Evolutionary conservation across 2,329 filamentous ascomycete species (phyloP).

Genomic region (Trichoderma oligosporum): DNA sequence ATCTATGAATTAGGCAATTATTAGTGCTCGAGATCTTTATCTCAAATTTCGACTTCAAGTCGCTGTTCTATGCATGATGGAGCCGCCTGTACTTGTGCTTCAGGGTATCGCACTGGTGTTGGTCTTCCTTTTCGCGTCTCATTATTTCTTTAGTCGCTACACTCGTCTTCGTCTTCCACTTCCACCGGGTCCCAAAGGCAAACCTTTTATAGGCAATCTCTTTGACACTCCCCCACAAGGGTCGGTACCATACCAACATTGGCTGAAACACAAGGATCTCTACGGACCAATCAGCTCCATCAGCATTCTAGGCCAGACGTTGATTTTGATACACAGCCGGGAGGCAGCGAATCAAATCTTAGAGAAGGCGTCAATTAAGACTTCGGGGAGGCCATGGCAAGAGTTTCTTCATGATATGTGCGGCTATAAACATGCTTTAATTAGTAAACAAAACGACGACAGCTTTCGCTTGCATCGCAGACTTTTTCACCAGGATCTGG

Average conservation of each 20-base stretch:
- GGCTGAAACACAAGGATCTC: slow-evolving; percentile 32
- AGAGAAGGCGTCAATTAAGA: slow-evolving; percentile 32
- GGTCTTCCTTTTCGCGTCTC: too few relatives aligned
- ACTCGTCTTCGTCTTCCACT: too few relatives aligned
- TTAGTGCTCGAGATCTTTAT: too few relatives aligned
- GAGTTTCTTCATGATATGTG: too few relatives aligned
- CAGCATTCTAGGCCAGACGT: slow-evolving; percentile 28
- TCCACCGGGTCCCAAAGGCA: slow-evolving; percentile 30
- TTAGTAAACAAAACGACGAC: background rate
- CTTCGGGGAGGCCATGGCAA: slow-evolving; percentile 20
- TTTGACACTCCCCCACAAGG: slow-evolving; percentile 38
- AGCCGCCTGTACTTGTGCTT: too few relatives aligned
- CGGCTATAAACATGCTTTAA: background rate
- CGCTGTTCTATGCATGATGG: too few relatives aligned
- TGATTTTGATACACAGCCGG: slow-evolving; percentile 39
- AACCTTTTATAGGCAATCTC: slow-evolving; percentile 45
- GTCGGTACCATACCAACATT: slow-evolving; percentile 31
- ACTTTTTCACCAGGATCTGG: background rate
- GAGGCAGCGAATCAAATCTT: slow-evolving; percentile 35
- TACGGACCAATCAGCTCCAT: slow-evolving; percentile 29
- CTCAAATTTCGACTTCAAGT: too few relatives aligned
- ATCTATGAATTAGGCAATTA: too few relatives aligned
- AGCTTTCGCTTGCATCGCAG: slow-evolving; percentile 9
- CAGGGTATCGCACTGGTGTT: too few relatives aligned
- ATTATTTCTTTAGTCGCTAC: too few relatives aligned